phyloP scores from a whole-genome alignment of 163 green algal species.

The Chlamydomonas reinhardtii region DNA sequence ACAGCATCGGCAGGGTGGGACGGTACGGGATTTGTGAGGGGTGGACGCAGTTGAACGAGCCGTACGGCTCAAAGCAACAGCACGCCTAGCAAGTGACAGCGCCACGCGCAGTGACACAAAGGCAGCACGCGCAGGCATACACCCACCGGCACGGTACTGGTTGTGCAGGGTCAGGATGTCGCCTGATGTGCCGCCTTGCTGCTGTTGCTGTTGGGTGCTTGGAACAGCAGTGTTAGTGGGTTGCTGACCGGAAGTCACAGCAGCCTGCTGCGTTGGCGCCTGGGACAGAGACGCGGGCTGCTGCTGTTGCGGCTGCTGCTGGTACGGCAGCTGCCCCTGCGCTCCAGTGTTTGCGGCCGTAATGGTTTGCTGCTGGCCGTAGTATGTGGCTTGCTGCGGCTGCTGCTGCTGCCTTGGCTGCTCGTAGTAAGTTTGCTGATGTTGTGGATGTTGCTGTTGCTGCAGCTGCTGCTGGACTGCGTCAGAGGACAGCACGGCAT shows the following conservation, averaged over 20 bases:
- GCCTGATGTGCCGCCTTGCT: not conserved
- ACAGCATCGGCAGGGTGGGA: too few relatives aligned
- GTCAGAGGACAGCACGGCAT: not conserved
- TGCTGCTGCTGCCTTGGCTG: not conserved
- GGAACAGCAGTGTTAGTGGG: too few relatives aligned
- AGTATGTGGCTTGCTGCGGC: not conserved
- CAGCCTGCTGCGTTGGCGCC: not conserved
- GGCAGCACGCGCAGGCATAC: too few relatives aligned
- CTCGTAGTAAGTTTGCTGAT: not conserved
- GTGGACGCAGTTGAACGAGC: too few relatives aligned
- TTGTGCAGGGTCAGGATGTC: constrained; percentile 53
- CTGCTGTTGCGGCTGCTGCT: not conserved
- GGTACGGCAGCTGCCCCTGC: not conserved
- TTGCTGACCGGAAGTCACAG: too few relatives aligned
- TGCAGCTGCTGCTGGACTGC: not conserved
- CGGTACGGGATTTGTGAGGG: too few relatives aligned
- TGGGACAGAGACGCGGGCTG: not conserved
- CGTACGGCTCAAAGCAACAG: too few relatives aligned
- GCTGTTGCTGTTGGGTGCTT: not conserved
- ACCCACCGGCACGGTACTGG: constrained; percentile 1
- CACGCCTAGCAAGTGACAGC: too few relatives aligned
- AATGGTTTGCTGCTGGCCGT: not conserved
- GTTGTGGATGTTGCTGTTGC: not conserved
- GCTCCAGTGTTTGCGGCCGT: not conserved
- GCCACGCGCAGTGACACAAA: too few relatives aligned